phyloP scores from a whole-genome alignment of 441 rosid species.

The Flueggea neowawraea region DNA sequence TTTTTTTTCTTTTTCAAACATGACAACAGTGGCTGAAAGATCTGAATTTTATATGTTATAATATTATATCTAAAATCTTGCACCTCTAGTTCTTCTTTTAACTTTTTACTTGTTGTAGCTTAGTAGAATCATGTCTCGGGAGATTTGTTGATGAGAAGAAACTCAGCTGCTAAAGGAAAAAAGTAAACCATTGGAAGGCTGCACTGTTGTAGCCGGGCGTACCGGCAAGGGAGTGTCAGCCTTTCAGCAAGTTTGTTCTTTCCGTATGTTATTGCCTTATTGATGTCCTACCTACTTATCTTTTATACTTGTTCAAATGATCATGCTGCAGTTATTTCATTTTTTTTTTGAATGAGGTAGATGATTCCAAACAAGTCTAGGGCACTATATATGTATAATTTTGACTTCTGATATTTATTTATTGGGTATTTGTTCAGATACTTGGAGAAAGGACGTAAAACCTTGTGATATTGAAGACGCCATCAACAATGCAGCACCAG shows the following conservation, averaged over 20 bases:
- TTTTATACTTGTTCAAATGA: not conserved
- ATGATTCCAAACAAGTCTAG: not conserved
- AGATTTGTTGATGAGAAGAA: slow-evolving; percentile 85
- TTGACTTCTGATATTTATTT: slow-evolving; percentile 3
- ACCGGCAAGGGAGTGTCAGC: slow-evolving; percentile 99
- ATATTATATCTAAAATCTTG: not conserved
- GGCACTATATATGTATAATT: not conserved
- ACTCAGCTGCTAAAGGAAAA: slow-evolving; percentile 69
- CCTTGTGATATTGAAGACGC: slow-evolving; percentile 59
- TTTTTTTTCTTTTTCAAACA: not conserved
- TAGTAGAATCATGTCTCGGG: slow-evolving; percentile 82
- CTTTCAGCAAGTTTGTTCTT: slow-evolving; percentile 92
- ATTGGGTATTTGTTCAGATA: slow-evolving; percentile 47
- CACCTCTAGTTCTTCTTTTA: not conserved
- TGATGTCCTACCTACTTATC: not conserved
- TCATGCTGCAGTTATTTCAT: too few species aligned
- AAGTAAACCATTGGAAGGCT: slow-evolving; percentile 81
- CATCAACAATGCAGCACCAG: slow-evolving; percentile 63
- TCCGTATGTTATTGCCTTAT: slow-evolving; percentile 59
- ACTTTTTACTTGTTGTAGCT: slow-evolving; percentile 37
- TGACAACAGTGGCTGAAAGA: too few species aligned
- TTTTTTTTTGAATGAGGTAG: too few species aligned
- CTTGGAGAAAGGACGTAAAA: slow-evolving; percentile 83
- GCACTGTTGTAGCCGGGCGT: slow-evolving; percentile 87
- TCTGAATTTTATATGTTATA: too few species aligned